A percentile compares a stretch with the other conserved stretches of the same genome.
These are phyloP conservation scores for Fusarium palustre DNA, from an alignment of 2,329 filamentous ascomycete species.

Conservation along the genomic window DNA sequence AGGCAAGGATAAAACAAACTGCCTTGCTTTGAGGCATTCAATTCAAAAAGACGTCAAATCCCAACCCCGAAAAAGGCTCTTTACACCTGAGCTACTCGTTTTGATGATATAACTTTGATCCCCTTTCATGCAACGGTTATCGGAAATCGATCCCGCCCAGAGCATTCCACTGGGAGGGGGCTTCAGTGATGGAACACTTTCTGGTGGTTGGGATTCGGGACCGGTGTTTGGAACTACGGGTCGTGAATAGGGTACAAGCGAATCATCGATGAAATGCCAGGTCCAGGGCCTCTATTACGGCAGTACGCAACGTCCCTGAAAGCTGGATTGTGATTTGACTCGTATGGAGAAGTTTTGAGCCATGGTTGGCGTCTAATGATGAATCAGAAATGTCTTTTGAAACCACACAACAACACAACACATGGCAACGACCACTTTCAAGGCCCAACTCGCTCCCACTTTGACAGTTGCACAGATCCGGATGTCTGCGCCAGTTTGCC, in stretches of 20 bases:
- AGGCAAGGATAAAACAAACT: conserved; percentile 67
- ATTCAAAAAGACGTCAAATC: conserved; percentile 64
- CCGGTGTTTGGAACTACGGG: conserved; percentile 32
- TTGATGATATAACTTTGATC: conserved; percentile 39
- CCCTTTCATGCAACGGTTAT: conserved; percentile 41
- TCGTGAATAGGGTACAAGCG: conserved; percentile 47
- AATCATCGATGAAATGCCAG: conserved; percentile 49
- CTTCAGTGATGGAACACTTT: conserved; percentile 45
- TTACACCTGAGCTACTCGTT: conserved; percentile 42
- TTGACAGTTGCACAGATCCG: conserved; percentile 11
- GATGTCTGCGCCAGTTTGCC: conserved; percentile 13
- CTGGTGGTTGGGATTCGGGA: conserved; percentile 44
- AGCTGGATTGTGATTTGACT: conserved; percentile 49
- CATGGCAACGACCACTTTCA: conserved; percentile 26
- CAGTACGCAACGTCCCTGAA: conserved; percentile 45
- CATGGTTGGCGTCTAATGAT: conserved; percentile 48
- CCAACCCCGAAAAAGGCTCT: conserved; percentile 48
- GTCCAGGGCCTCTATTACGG: conserved; percentile 48
- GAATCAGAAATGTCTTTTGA: conserved; percentile 49
- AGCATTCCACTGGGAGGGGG: conserved; percentile 41
- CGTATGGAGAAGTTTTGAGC: conserved; percentile 47
- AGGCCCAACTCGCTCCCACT: conserved; percentile 13
- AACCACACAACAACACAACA: conserved; percentile 39
- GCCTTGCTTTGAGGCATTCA: conserved; percentile 67
- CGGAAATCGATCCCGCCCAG: conserved; percentile 44